Evolutionary conservation across 1,284 basidiomycete species (phyloP), one percentile per base, ranked within the genome.

Genomic region (Stereum hirsutum): DNA sequence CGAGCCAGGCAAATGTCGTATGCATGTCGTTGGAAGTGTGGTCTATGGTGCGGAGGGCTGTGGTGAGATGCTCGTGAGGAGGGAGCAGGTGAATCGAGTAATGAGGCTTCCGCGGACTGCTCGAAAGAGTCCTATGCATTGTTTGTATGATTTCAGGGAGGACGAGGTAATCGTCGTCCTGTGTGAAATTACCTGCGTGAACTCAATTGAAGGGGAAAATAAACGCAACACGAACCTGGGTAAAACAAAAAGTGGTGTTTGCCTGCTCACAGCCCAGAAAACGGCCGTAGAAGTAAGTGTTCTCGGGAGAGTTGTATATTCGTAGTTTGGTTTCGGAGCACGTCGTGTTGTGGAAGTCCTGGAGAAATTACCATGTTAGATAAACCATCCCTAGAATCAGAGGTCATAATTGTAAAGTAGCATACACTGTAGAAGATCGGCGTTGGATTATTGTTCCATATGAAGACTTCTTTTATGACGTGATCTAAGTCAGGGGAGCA

Each of bases 151-250:
- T 64, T 49, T 78, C 70, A 5, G 80, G 74, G 35, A 64, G 59
- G 34, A 85, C 54, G 15, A 83, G 60, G 52, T 77, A 84, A 57
- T 83, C 81, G 54, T 85, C 81, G 52, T 84, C 81, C 80, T 82
- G 45, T 19, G 42, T 39, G 25, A 26, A 31, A 24, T n/a, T n/a
- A n/a, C n/a, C n/a, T n/a, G n/a, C n/a, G n/a, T n/a, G n/a, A n/a
- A 26, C 31, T 17, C 5, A 7, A 48, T 27, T 48, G 14, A 47
- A 35, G 11, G 34, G 17, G 40, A 15, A 15, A n/a, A 35, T 11
- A 33, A 23, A 46, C 26, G 21, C 7, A 44, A 24, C 39, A 42
- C 34, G 33, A 28, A 75, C 79, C 62, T 82, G 81, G 36, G 81
- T 66, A 54, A 81, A 83, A 56, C 78, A 83, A 51, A 70, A 76